Percentiles rank a stretch among this genome's conserved stretches.
These are phyloP conservation scores for Phaeoacremonium minimum DNA, from an alignment of 2,329 filamentous ascomycete species.

Conservation along the genomic window DNA sequence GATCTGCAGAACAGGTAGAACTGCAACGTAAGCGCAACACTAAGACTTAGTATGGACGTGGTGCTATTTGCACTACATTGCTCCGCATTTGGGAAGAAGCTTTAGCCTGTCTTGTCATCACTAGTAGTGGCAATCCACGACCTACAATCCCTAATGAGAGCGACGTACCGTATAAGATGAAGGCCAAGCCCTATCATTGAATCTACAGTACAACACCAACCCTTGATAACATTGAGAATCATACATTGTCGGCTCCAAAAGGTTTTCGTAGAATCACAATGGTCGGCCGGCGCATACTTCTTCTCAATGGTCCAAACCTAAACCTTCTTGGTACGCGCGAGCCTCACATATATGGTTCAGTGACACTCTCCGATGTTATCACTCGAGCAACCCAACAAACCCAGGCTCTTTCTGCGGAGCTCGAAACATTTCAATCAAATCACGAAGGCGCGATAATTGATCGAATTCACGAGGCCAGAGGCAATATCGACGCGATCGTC, in stretches of 20 bases:
- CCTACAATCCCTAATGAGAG: slow-evolving; percentile 3
- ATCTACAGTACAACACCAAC: not conserved
- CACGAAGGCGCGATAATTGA: slow-evolving; percentile 73
- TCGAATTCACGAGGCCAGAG: slow-evolving; percentile 60
- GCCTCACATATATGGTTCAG: slow-evolving; percentile 67
- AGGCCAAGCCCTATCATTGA: not conserved
- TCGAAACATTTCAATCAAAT: slow-evolving; percentile 70
- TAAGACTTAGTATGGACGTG: too few relatives aligned
- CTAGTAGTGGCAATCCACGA: too few relatives aligned
- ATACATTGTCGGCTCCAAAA: not conserved
- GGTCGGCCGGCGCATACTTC: slow-evolving; percentile 52
- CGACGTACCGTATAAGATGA: not conserved
- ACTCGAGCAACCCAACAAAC: slow-evolving; percentile 44
- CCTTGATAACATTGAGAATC: not conserved
- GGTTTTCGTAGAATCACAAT: too few relatives aligned
- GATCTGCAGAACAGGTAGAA: too few relatives aligned
- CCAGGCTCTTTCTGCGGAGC: slow-evolving; percentile 33
- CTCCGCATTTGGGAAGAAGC: too few relatives aligned
- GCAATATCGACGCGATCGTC: slow-evolving; percentile 57
- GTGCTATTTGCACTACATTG: too few relatives aligned
- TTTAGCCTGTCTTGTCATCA: too few relatives aligned
- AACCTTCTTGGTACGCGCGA: slow-evolving; percentile 75
- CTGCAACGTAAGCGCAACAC: too few relatives aligned
- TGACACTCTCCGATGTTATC: slow-evolving; percentile 62
- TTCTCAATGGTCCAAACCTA: slow-evolving; percentile 80